Conservation (phyloP, 2,329 filamentous ascomycete species). For the Nemania sp. region DNA sequence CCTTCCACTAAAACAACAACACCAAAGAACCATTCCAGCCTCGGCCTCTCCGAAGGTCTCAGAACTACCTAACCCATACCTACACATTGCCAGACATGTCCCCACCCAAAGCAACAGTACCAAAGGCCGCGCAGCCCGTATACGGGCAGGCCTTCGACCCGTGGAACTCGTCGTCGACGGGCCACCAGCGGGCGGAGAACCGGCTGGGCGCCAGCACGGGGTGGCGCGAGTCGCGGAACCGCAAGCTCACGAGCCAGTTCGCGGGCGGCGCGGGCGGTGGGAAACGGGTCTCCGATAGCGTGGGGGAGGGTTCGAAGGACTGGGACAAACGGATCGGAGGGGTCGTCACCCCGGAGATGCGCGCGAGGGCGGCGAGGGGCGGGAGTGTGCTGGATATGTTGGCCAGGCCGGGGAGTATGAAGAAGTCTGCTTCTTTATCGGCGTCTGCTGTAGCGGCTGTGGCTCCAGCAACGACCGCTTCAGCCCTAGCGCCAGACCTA, state of each 20-base stretch:
- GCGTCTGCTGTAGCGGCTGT: background rate
- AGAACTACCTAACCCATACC: background rate
- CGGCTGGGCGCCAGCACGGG: conserved; percentile 59
- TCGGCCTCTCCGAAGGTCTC: conserved; percentile 2
- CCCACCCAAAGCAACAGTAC: conserved; percentile 27
- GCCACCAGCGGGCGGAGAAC: conserved; percentile 78
- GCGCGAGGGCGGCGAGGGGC: conserved; percentile 46
- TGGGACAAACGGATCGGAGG: conserved; percentile 51
- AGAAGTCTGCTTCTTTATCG: background rate
- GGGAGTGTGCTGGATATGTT: conserved; percentile 63
- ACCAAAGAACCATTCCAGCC: no score
- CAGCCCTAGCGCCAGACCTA: no score
- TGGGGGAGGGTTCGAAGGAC: conserved; percentile 64
- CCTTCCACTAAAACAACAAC: background rate
- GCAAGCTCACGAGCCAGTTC: conserved; percentile 74
- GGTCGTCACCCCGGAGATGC: conserved; percentile 49
- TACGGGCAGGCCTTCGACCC: conserved; percentile 59
- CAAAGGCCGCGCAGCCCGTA: conserved; percentile 47
- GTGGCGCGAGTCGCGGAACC: conserved; percentile 72
- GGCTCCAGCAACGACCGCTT: background rate
- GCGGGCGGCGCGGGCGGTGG: conserved; percentile 59
- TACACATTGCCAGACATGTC: no score
- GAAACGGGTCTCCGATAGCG: conserved; percentile 63
- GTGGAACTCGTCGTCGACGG: conserved; percentile 74
- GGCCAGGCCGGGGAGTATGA: conserved; percentile 50